Evolutionary conservation across 495 filamentous ascomycete genomes (phyloP), one percentile per base, ranked within the genome.

Genomic region (Cryomyces minteri): DNA sequence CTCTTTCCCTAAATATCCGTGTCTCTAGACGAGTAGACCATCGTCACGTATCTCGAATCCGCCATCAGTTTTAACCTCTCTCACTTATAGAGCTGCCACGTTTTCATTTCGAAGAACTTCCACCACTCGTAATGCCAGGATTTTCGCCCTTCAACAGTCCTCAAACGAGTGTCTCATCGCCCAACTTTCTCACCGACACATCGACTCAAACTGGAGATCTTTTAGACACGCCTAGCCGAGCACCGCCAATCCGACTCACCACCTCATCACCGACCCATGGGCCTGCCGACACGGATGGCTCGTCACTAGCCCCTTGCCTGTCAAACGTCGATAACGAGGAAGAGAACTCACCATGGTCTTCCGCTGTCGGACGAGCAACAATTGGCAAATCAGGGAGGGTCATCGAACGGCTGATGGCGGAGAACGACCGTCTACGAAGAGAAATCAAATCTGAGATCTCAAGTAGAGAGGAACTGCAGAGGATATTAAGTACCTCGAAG

Each of bases 381-480:
- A 74, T 82, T 0, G 87, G 87, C 46, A 94, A 94, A 64, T 90
- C 82, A 2, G 86, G 87, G n/a, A 75, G 87, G 10, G 87, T 95
- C 10, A 94, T 95, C 54, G 86, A 94, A 58, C 75, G 76, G 45
- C 60, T 95, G 32, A 85, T 90, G 63, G 82, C 79, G 33, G 88
- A 95, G 51, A 90, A 88, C 53, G 88, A 93, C 43, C 74, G 79
- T 30, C 64, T 92, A 40, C 84, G 77, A 47, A 77, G 87, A 37
- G 87, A 94, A 49, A 72, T 86, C 44, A 72, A 78, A 46, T 68
- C 88, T 25, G 80, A 87, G 57, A 73, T 72, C 31, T 68, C 80
- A 6, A 50, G 52, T 38, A 36, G 53, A 18, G 60, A 65, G 41
- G 64, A 67, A 43, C 58, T 65, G 47, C 51, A 62, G 7, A 57